Base-by-base conservation (phyloP, 1,284 basidiomycete genomes). In the Filobasidium uniguttulatum region DNA sequence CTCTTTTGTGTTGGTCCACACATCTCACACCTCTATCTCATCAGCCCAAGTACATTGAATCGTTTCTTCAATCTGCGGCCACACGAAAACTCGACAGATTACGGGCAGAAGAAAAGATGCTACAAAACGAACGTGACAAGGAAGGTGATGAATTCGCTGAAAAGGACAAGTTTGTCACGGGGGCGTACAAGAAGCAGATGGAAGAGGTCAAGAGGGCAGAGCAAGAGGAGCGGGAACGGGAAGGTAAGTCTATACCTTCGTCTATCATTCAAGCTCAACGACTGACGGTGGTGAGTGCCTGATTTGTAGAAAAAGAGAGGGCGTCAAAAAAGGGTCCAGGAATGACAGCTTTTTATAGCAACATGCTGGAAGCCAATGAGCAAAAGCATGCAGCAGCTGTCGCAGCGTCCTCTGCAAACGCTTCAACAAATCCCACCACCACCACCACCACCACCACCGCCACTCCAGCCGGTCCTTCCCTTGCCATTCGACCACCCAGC, bases 51-150 rank as follows among this genome's bases (percentile, higher is more conserved):
- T 97, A 98, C 62, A 94, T 97, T 53, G 75, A 77, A 44, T 78
- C 77, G 30, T 78, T 97, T 41, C 72, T 97, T 2, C 72, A 75
- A n/a, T 80, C 86, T 7, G 90, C 94, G 20, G 81, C 82, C 38
- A 86, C 86, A 35, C 78, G 94, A 29, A 81, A 83, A 60, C 72
- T 94, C 37, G 94, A 98, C 65, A 77, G 86, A 59, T 68, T 96
- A n/a, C 76, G 91, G 49, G 94, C 94, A 0, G 93, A 99, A 68
- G 90, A 98, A 70, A 97, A 97, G 74, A 86, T 91, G 82, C 83
- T 97, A 60, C 85, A 93, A 66, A 77, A 80, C 43, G 93, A 98
- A 65, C 78, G 94, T 19, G 87, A 91, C 65, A 72, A 77, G 22
- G 94, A 99, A 70, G 94, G 94, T 0, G 89, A 93, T 56, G 80